Conservation (phyloP, 1,284 basidiomycete genomes). For the Sutorius eximius region DNA sequence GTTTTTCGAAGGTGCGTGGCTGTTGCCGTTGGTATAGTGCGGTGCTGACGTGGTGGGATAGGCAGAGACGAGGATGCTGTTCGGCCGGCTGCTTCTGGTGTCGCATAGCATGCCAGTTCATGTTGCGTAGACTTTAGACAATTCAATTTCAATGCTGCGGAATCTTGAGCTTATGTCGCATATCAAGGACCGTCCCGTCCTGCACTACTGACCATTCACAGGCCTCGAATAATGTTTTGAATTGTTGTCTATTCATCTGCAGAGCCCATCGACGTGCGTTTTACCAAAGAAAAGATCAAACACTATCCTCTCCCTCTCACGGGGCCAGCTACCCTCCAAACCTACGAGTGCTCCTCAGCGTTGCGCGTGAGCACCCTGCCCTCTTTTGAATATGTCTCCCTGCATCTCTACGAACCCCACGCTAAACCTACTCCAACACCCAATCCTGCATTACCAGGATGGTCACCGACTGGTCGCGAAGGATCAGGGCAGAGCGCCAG, state of each 20-base stretch:
- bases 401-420: slow-evolving; percentile 41
- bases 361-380: slow-evolving; percentile 1
- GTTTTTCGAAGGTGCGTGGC: slow-evolving; percentile 75
- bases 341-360: neutral
- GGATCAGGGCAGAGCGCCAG: neutral
- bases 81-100: slow-evolving; percentile 51
- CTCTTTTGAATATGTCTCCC: slow-evolving; percentile 45
- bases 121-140: slow-evolving; percentile 7
- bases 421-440: slow-evolving; percentile 14
- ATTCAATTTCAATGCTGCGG: slow-evolving; percentile 3
- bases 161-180: no score
- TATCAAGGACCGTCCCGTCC: neutral
- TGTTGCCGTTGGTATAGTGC: neutral
- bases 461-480: neutral
- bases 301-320: neutral
- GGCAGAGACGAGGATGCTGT: slow-evolving; percentile 57
- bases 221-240: neutral
- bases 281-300: neutral
- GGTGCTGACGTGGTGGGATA: slow-evolving; percentile 23
- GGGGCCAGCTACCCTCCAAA: neutral
- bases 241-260: neutral
- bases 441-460: neutral
- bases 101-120: slow-evolving; percentile 24
- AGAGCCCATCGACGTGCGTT: neutral
- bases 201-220: neutral